A percentile compares a stretch with the other conserved stretches of the same genome.
phyloP scores from a whole-genome alignment of 169 alveolate genomes.

The Cryptosporidium ubiquitum region DNA sequence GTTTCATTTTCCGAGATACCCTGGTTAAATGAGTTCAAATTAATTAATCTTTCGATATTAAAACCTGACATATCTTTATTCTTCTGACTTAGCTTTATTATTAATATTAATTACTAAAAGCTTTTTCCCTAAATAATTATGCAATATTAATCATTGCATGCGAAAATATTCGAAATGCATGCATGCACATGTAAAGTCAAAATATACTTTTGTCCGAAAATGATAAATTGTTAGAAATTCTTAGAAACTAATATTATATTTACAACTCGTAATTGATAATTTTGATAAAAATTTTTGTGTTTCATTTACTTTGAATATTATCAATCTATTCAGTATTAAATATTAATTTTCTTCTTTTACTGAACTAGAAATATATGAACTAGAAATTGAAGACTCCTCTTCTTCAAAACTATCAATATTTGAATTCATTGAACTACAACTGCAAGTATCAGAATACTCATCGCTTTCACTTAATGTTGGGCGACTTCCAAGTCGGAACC shows the following conservation, averaged over 20 bases:
- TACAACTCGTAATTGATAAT: neutral
- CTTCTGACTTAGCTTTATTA: conserved; percentile 60
- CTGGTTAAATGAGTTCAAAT: conserved; percentile 44
- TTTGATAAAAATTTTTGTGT: neutral
- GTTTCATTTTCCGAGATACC: conserved; percentile 28
- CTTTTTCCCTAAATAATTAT: neutral
- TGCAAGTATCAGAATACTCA: conserved; percentile 41
- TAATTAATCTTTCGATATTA: conserved; percentile 67
- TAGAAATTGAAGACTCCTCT: neutral
- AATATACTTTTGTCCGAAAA: neutral
- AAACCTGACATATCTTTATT: conserved; percentile 74
- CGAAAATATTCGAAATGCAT: conserved; percentile 10
- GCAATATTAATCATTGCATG: neutral
- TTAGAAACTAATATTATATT: neutral
- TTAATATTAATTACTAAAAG: neutral
- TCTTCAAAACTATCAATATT: neutral
- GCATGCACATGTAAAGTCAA: neutral
- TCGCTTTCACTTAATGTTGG: conserved; percentile 38
- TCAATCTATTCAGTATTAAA: neutral
- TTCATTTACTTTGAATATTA: neutral
- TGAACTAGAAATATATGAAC: neutral
- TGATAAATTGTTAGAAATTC: neutral
- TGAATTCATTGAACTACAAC: conserved; percentile 31
- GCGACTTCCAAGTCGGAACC: conserved; percentile 58
- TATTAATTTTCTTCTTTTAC: neutral